These are phyloP conservation scores for Paecilomyces dactylethromorphus DNA, from an alignment of 2,329 filamentous ascomycete genomes.

Conservation along the genomic window DNA sequence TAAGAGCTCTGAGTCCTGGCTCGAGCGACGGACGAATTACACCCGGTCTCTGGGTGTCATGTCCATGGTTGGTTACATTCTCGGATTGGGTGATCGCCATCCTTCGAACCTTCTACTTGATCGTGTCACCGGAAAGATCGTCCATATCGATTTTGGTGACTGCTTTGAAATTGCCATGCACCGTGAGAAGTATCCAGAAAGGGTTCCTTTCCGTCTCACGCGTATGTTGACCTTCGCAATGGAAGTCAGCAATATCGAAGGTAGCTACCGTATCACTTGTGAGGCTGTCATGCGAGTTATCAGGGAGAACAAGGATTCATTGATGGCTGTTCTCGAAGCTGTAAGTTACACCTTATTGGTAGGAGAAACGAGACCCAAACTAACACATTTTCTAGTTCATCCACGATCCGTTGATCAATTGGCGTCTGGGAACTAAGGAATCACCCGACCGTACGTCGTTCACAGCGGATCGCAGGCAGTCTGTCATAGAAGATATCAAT, in stretches of 20 bases:
- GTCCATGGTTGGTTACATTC: slow-evolving; percentile 99
- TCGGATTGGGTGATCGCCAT: slow-evolving; percentile 92
- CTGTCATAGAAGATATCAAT: slow-evolving; percentile 48
- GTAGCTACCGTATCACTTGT: slow-evolving; percentile 95
- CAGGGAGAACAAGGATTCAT: slow-evolving; percentile 92
- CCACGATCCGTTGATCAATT: slow-evolving; percentile 96
- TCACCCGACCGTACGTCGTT: slow-evolving; percentile 55
- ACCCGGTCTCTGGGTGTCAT: slow-evolving; percentile 95
- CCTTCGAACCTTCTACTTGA: slow-evolving; percentile 98
- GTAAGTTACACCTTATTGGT: slow-evolving; percentile 51
- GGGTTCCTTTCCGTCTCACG: slow-evolving; percentile 94
- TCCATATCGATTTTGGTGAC: slow-evolving; percentile 98
- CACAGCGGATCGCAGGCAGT: slow-evolving; percentile 54
- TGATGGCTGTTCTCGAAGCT: slow-evolving; percentile 97
- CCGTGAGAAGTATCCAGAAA: slow-evolving; percentile 95
- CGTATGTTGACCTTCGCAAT: slow-evolving; percentile 99
- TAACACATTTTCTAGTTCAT: slow-evolving; percentile 64
- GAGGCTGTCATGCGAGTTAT: slow-evolving; percentile 98
- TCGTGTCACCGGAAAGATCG: slow-evolving; percentile 88
- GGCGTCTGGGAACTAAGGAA: slow-evolving; percentile 68
- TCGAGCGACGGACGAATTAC: slow-evolving; percentile 97
- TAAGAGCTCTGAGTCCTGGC: slow-evolving; percentile 95
- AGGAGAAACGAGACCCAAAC: slow-evolving; percentile 4
- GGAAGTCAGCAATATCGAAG: slow-evolving; percentile 99
- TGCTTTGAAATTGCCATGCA: slow-evolving; percentile 99